Evolutionary conservation across 2,329 filamentous ascomycete species (phyloP).

Genomic region (Penicillium psychrosexuale): DNA sequence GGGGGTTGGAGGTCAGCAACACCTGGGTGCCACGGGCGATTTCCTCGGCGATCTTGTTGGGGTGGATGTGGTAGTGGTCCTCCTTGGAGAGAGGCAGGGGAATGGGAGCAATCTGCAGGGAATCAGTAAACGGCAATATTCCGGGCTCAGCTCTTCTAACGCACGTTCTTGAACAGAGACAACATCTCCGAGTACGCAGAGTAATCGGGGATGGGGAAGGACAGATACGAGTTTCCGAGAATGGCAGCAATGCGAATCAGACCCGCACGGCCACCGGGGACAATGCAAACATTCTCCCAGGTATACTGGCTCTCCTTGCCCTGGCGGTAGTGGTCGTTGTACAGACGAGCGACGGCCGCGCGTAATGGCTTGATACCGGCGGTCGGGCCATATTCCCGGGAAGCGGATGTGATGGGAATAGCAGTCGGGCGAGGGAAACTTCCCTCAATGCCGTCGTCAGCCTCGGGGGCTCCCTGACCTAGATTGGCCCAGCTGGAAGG

Average conservation of each 20-base stretch:
- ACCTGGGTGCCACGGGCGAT: slow-evolving; percentile 82
- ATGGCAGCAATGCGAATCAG: slow-evolving; percentile 94
- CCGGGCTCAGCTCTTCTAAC: slow-evolving; percentile 10
- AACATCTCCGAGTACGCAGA: slow-evolving; percentile 98
- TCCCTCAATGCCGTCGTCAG: slow-evolving; percentile 86
- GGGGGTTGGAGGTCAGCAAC: slow-evolving; percentile 90
- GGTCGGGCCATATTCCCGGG: slow-evolving; percentile 88
- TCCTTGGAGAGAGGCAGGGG: slow-evolving; percentile 79
- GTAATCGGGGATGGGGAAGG: slow-evolving; percentile 93
- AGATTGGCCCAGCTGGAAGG: slow-evolving; percentile 87
- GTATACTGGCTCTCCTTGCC: slow-evolving; percentile 87
- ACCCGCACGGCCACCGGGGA: slow-evolving; percentile 87
- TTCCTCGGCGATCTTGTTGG: slow-evolving; percentile 88
- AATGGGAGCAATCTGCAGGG: slow-evolving; percentile 70
- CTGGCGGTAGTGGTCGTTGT: slow-evolving; percentile 88
- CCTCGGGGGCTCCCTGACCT: slow-evolving; percentile 89
- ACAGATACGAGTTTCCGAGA: slow-evolving; percentile 84
- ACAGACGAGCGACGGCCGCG: slow-evolving; percentile 83
- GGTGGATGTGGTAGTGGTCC: slow-evolving; percentile 90
- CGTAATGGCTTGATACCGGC: slow-evolving; percentile 89
- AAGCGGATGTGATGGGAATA: slow-evolving; percentile 73
- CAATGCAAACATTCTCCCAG: slow-evolving; percentile 97
- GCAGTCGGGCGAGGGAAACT: slow-evolving; percentile 78
- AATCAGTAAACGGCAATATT: not conserved
- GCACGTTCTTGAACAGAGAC: slow-evolving; percentile 79